phyloP scores from a whole-genome alignment of 2,329 filamentous ascomycete species.

The Aphanoascus verrucosus region DNA sequence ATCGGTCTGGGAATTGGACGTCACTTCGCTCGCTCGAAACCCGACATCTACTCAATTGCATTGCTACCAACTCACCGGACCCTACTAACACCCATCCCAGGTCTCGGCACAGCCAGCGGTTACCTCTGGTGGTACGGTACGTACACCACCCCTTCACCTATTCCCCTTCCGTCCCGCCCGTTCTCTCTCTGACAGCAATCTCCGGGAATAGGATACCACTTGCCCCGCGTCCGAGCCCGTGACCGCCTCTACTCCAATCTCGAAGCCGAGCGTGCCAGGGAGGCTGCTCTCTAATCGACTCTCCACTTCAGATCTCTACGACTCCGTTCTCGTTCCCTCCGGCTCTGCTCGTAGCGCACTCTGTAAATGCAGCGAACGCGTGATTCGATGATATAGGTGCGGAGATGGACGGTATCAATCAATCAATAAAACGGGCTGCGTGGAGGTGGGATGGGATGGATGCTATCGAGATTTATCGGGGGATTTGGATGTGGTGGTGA shows the following conservation, averaged over 20 bases:
- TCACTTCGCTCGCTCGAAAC: background rate
- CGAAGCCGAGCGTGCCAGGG: constrained; percentile 47
- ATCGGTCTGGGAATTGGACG: no score
- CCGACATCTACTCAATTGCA: background rate
- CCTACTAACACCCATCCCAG: constrained; percentile 26
- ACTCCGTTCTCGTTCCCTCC: background rate
- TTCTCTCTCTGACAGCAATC: background rate
- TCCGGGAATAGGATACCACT: constrained; percentile 46
- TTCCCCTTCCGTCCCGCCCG: background rate
- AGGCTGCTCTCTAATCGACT: constrained; percentile 6
- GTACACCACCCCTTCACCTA: constrained; percentile 21
- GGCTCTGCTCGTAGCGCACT: no score
- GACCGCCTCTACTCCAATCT: constrained; percentile 54
- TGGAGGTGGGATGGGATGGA: background rate
- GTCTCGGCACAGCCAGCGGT: constrained; percentile 51
- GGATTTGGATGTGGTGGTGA: background rate
- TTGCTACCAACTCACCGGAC: background rate
- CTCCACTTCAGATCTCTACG: background rate
- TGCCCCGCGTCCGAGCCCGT: constrained; percentile 52
- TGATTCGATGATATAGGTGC: no score
- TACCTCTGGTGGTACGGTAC: constrained; percentile 59
- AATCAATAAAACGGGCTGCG: no score
- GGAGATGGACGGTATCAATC: no score
- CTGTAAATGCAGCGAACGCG: no score
- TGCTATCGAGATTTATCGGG: background rate